These are phyloP conservation scores for Candida sonorensis DNA, from an alignment of 805 yeast genomes.

Conservation along the genomic window DNA sequence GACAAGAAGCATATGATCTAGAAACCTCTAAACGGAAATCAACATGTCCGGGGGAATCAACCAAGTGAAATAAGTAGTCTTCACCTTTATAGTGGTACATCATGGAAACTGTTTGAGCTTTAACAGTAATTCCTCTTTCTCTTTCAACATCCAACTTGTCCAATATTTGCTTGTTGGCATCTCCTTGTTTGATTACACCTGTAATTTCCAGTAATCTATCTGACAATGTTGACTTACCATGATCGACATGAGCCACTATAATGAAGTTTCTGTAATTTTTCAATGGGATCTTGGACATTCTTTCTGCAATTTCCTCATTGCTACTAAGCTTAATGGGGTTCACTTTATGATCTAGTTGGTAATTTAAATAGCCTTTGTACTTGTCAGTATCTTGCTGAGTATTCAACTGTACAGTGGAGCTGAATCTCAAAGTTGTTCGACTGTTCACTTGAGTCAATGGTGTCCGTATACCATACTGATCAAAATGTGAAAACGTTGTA, in stretches of 20 bases:
- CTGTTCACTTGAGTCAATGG: too few relatives aligned
- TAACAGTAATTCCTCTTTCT: slow-evolving; percentile 94
- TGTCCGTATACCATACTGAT: too few relatives aligned
- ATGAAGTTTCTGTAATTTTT: slow-evolving; percentile 84
- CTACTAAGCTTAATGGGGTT: slow-evolving; percentile 22
- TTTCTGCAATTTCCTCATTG: slow-evolving; percentile 23
- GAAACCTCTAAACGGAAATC: slow-evolving; percentile 93
- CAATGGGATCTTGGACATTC: slow-evolving; percentile 75
- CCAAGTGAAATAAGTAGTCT: slow-evolving; percentile 82
- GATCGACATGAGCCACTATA: slow-evolving; percentile 93
- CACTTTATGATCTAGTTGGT: slow-evolving; percentile 17
- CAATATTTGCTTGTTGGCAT: slow-evolving; percentile 68
- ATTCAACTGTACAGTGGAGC: neutral
- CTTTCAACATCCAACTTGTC: slow-evolving; percentile 92
- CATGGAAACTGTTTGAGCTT: slow-evolving; percentile 97
- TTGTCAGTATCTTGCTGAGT: slow-evolving; percentile 7
- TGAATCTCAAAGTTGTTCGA: too few relatives aligned
- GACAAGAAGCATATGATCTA: slow-evolving; percentile 92
- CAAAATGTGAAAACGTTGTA: too few relatives aligned
- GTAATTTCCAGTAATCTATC: slow-evolving; percentile 85
- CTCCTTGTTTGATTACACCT: slow-evolving; percentile 75
- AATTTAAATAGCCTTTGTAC: slow-evolving; percentile 23
- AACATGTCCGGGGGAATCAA: slow-evolving; percentile 98
- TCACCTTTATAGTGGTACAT: slow-evolving; percentile 58
- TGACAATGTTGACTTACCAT: slow-evolving; percentile 78